Evolutionary conservation across 164 flowering plant species (phyloP).

Genomic region (Platanus orientalis): DNA sequence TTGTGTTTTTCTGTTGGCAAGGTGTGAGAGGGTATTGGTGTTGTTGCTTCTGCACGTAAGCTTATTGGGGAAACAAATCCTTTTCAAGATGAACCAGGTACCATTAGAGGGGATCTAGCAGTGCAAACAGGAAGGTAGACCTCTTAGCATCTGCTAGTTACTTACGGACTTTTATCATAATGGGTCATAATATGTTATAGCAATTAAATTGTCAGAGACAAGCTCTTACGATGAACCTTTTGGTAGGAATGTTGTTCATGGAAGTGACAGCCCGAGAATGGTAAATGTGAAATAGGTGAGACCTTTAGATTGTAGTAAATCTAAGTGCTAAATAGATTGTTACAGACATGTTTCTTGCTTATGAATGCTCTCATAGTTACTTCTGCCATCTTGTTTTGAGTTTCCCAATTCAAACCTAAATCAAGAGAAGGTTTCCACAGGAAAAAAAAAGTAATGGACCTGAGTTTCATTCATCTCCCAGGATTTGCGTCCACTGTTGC

Average conservation of each 20-base stretch:
- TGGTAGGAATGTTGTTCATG: conserved; percentile 93
- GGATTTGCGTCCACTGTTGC: too few relatives aligned
- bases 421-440: not conserved
- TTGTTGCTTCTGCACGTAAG: conserved; percentile 94
- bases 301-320: not conserved
- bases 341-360: not conserved
- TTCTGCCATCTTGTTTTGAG: not conserved
- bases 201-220: conserved; percentile 1
- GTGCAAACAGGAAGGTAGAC: conserved; percentile 95
- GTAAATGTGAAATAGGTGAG: conserved; percentile 89
- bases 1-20: conserved; percentile 21
- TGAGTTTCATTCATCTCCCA: not conserved
- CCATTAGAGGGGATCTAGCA: conserved; percentile 86
- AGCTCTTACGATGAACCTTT: conserved; percentile 10
- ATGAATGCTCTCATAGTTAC: not conserved
- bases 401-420: not conserved
- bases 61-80: conserved; percentile 92
- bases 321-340: not conserved
- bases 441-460: not conserved
- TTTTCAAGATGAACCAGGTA: conserved; percentile 94
- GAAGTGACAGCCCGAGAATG: conserved; percentile 98
- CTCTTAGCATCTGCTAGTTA: not conserved
- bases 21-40: conserved; percentile 99
- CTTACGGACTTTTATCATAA: not conserved
- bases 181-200: not conserved